Percentiles rank a stretch among this genome's conserved stretches.
phyloP scores from a whole-genome alignment of 768 basidiomycete genomes.

The Boletus bicolor region DNA sequence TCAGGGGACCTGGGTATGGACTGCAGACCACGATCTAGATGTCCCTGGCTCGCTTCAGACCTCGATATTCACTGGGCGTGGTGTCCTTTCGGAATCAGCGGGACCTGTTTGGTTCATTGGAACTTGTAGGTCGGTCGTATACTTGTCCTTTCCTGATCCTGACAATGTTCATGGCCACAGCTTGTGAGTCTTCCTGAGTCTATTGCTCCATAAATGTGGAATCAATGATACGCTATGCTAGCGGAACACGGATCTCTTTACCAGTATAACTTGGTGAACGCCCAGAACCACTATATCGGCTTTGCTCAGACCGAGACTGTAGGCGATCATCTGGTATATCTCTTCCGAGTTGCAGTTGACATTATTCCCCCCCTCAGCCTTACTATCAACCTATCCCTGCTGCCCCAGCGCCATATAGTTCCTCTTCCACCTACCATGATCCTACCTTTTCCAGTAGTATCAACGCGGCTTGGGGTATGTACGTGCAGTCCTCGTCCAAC shows the following conservation, averaged over 20 bases:
- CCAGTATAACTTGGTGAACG: conserved; percentile 44
- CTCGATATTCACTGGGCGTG: conserved; percentile 62
- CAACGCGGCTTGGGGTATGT: conserved; percentile 12
- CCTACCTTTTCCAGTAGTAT: conserved; percentile 28
- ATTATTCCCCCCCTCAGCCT: conserved; percentile 28
- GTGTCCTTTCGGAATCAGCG: conserved; percentile 68
- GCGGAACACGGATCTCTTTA: conserved; percentile 48
- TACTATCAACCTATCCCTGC: conserved; percentile 48
- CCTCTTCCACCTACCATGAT: conserved; percentile 36
- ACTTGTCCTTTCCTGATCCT: neutral
- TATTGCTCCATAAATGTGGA: neutral
- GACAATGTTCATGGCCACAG: conserved; percentile 1
- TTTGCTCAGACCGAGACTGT: conserved; percentile 53
- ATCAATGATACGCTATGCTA: neutral
- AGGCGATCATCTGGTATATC: neutral
- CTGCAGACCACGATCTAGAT: conserved; percentile 64
- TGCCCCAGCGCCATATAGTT: conserved; percentile 40
- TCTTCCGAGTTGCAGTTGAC: neutral
- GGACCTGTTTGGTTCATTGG: conserved; percentile 84
- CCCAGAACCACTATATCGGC: conserved; percentile 47
- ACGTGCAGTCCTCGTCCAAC: conserved; percentile 33
- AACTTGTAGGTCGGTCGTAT: conserved; percentile 35
- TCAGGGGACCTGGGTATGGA: conserved; percentile 77
- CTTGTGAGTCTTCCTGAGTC: conserved; percentile 16
- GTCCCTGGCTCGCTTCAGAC: conserved; percentile 51